phyloP scores from a whole-genome alignment of 2,329 filamentous ascomycete species.

The Berkeleyomyces basicola region DNA sequence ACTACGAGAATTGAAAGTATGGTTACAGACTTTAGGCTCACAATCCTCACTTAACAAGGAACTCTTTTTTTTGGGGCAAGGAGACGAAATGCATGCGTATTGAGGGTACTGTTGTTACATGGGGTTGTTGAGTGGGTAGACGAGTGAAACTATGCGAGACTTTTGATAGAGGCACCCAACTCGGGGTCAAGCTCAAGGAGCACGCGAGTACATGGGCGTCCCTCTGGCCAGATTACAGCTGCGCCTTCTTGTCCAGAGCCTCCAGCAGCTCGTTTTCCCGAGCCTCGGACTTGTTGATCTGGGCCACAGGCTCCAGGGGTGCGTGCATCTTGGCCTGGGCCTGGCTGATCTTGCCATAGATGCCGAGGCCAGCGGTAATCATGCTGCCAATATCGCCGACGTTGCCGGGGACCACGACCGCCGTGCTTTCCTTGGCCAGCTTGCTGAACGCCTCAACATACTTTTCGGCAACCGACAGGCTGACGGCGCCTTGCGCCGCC shows the following conservation, averaged over 20 bases:
- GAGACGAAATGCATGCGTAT: not conserved
- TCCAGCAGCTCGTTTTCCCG: conserved; percentile 27
- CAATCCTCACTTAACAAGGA: not conserved
- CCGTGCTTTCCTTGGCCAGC: conserved; percentile 86
- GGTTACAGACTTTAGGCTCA: not conserved
- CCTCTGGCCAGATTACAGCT: conserved; percentile 12
- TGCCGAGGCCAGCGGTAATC: conserved; percentile 90
- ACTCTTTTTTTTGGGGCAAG: not conserved
- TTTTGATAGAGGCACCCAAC: not conserved
- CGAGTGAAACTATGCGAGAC: not conserved
- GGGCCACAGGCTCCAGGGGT: conserved; percentile 13
- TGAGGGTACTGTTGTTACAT: not conserved
- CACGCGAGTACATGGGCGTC: not conserved
- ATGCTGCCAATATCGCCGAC: conserved; percentile 91
- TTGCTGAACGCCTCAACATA: conserved; percentile 92
- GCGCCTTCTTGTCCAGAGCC: conserved; percentile 23
- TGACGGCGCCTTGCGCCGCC: conserved; percentile 68
- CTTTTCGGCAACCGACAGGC: conserved; percentile 83
- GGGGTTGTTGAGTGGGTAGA: not conserved
- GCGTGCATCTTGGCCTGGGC: conserved; percentile 45
- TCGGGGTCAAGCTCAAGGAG: not conserved
- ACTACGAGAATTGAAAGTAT: not conserved
- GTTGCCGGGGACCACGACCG: conserved; percentile 89
- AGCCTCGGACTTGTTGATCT: conserved; percentile 14
- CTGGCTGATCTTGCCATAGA: conserved; percentile 85